Evolutionary conservation across 306 rosid species (phyloP), one percentile per base, ranked within the genome.

Genomic region (Medicago truncatula): DNA sequence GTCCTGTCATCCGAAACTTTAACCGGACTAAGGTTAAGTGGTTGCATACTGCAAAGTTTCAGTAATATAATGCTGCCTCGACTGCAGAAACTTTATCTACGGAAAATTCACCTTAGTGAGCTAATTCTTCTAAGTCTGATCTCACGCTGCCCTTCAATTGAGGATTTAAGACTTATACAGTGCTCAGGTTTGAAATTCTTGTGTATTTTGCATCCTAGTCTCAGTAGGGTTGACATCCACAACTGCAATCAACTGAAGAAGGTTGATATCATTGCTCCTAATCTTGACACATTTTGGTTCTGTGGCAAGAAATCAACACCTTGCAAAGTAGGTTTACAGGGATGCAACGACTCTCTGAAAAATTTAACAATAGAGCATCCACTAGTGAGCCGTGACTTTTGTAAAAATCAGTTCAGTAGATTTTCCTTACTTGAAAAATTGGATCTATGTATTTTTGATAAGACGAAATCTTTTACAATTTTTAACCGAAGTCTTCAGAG

Each of bases 211-310:
- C 41, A 67, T 69, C 76, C 14, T 54, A 23, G 8, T 18, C 85
- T 86, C 52, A 61, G 59, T 5, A 86, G 85, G 76, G 73, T 64
- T 74, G 89, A 86, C 56, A 65, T 83, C 25, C 81, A 86, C 76
- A 28, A 80, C 43, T 86, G 86, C 79, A 43, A 21, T 73, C 73
- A 44, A 64, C 73, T 67, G 54, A 79, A 39, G 63, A 78, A 15
- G 58, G 76, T 87, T 59, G 61, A 67, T 67, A 13, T 89, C 56
- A 43, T 43, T 76, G 85, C 83, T 81, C 75, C 89, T 41, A 78
- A 54, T 81, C 89, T 89, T 65, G 81, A 81, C 57, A 84, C 95
- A 67, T 84, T 89, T 79, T 82, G 92, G 89, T 89, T 60, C 86
- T 71, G 81, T 43, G 82, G 83, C 74, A 71, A 74, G 76, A 79